phyloP scores from a whole-genome alignment of 2,329 filamentous ascomycete species.

The Phyllosticta citrichinensis region DNA sequence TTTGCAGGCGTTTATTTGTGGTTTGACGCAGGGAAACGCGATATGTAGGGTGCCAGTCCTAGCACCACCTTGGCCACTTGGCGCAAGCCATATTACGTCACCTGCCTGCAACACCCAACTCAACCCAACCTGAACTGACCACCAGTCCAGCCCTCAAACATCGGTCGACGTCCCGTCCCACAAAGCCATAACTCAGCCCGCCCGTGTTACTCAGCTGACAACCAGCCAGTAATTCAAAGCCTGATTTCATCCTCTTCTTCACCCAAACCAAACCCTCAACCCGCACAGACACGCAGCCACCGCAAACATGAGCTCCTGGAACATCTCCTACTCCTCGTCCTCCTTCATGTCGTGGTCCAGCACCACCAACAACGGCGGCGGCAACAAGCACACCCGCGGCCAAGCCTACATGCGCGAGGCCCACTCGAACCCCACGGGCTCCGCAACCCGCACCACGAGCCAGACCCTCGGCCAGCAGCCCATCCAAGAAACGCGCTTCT shows the following conservation, averaged over 20 bases:
- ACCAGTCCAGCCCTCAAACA: neutral
- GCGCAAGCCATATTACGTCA: neutral
- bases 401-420: slow-evolving; percentile 15
- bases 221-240: neutral
- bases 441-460: slow-evolving; percentile 17
- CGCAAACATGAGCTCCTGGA: slow-evolving; percentile 1
- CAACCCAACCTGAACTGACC: too few species aligned
- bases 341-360: slow-evolving; percentile 1
- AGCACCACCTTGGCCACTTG: neutral
- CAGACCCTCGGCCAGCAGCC: slow-evolving; percentile 22
- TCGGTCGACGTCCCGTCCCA: neutral
- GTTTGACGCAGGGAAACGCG: neutral
- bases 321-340: neutral
- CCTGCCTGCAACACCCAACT: neutral
- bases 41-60: too few species aligned
- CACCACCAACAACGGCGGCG: slow-evolving; percentile 16
- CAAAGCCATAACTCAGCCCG: neutral
- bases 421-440: slow-evolving; percentile 18
- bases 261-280: neutral
- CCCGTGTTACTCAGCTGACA: neutral
- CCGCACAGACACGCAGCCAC: neutral
- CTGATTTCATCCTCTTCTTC: neutral
- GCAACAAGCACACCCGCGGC: slow-evolving; percentile 16
- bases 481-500: slow-evolving; percentile 19
- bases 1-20: neutral